Base-by-base conservation (phyloP, 345 rosid genomes). In the Citrus medica region DNA sequence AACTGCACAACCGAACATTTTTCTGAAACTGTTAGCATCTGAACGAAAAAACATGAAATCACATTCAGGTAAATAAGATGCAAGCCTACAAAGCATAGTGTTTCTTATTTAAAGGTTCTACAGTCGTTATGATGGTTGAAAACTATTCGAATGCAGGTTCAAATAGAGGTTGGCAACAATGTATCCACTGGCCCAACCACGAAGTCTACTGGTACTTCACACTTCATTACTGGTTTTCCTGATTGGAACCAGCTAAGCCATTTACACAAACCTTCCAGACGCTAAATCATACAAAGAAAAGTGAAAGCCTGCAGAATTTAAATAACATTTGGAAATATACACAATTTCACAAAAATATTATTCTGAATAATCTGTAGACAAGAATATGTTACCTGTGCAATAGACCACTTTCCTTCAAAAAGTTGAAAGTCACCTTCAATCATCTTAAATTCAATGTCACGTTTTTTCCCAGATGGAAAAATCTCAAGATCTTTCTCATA, bases 381-480 rank as follows among this genome's bases (percentile, higher is more conserved):
- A 9, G 1, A 13, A 63, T 55, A n/a, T 25, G 28, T 84, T 80
- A 93, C 99, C 93, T 93, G 97, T 81, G 93, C 94, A 61, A 95
- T 89, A 4, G 92, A 89, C 99, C 99, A 95, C 74, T 89, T 93
- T 69, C 99, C 99, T 91, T 93, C 89, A 75, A 91, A 93, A 28
- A 88, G 74, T 40, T 91, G 93, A 75, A 95, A 95, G 85, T 93
- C 99, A 19, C 99, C 99, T 82, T 95, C 97, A 19, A 86, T 85
- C 99, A 95, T 93, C 82, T 90, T 91, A 76, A 93, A 95, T 12
- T 90, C 97, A 82, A 95, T 95, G 30, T 93, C 98, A 13, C 98
- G 97, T 64, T 85, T 92, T 38, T 69, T 84, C 5, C 95, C 87
- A 8, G 70, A 42, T 28, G 91, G 84, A n/a, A 86, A 75, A 77